phyloP scores from a whole-genome alignment of 2,329 filamentous ascomycete genomes.

The Parafenestella ontariensis region DNA sequence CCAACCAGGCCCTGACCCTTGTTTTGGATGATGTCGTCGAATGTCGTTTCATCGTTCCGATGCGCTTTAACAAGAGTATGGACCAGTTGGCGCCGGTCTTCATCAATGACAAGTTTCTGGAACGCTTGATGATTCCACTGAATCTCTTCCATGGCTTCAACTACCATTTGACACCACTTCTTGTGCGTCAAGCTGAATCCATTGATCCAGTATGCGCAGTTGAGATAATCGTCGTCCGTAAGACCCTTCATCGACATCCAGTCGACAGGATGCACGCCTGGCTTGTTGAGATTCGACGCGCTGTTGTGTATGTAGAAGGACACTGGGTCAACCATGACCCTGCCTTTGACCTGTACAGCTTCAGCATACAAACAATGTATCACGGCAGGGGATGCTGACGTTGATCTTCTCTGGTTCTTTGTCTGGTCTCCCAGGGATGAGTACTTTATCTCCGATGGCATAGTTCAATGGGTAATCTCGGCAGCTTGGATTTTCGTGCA shows the following conservation, averaged over 20 bases:
- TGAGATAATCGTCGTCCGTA: not conserved
- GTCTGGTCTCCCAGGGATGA: not conserved
- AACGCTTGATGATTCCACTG: slow-evolving; percentile 53
- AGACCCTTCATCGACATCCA: slow-evolving; percentile 1
- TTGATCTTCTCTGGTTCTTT: slow-evolving; percentile 1
- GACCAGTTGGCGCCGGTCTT: slow-evolving; percentile 17
- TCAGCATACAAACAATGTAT: not conserved
- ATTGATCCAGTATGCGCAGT: slow-evolving; percentile 2
- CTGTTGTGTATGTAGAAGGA: slow-evolving; percentile 1
- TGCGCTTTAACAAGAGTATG: slow-evolving; percentile 75
- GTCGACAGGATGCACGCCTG: not conserved
- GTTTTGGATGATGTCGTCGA: slow-evolving; percentile 56
- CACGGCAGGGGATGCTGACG: not conserved
- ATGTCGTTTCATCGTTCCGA: slow-evolving; percentile 51
- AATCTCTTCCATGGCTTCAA: slow-evolving; percentile 50
- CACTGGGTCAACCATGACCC: slow-evolving; percentile 4
- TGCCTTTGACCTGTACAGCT: not conserved
- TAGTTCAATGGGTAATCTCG: not conserved
- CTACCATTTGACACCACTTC: slow-evolving; percentile 25
- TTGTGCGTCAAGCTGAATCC: slow-evolving; percentile 11
- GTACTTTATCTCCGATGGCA: not conserved
- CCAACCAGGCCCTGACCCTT: slow-evolving; percentile 28
- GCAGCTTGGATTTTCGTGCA: not conserved
- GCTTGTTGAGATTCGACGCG: not conserved
- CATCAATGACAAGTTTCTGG: slow-evolving; percentile 47